Conservation (phyloP, 1,139 yeast species). For the Debaryomyces udenii region DNA sequence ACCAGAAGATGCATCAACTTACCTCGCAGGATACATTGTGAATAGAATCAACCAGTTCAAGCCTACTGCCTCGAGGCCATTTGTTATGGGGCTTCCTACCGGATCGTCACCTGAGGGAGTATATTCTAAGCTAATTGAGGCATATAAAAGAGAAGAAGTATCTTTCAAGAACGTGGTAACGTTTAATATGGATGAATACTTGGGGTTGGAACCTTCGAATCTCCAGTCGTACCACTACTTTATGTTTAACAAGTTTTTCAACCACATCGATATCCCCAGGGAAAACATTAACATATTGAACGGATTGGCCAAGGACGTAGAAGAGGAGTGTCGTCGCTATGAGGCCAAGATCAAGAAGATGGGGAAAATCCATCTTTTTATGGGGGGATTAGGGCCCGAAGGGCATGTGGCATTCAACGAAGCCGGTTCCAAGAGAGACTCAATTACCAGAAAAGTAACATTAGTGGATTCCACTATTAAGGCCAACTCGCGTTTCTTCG, state of each 20-base stretch:
- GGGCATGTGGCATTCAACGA: constrained; percentile 71
- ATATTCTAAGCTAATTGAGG: constrained; percentile 50
- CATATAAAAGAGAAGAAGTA: constrained; percentile 47
- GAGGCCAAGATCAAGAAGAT: constrained; percentile 52
- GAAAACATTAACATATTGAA: constrained; percentile 59
- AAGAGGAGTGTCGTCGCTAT: constrained; percentile 51
- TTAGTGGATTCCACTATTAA: constrained; percentile 56
- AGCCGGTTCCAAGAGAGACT: constrained; percentile 53
- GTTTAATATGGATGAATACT: constrained; percentile 66
- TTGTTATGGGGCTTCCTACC: constrained; percentile 65
- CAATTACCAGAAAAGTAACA: constrained; percentile 51
- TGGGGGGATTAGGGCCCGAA: constrained; percentile 68
- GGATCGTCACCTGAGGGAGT: constrained; percentile 69
- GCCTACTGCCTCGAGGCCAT: constrained; percentile 54
- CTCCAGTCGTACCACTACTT: constrained; percentile 63
- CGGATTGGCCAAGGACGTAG: constrained; percentile 52
- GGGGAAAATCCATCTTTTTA: constrained; percentile 58
- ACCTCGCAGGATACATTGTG: constrained; percentile 54
- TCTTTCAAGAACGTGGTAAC: constrained; percentile 60
- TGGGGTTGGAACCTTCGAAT: constrained; percentile 51
- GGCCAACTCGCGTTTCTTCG: constrained; percentile 62
- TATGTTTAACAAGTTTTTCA: constrained; percentile 61
- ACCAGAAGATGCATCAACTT: constrained; percentile 50
- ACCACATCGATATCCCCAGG: constrained; percentile 58
- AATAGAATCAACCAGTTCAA: constrained; percentile 45